These are phyloP conservation scores for Arthroderma sp. DNA, from an alignment of 2,329 filamentous ascomycete species.

Conservation along the genomic window DNA sequence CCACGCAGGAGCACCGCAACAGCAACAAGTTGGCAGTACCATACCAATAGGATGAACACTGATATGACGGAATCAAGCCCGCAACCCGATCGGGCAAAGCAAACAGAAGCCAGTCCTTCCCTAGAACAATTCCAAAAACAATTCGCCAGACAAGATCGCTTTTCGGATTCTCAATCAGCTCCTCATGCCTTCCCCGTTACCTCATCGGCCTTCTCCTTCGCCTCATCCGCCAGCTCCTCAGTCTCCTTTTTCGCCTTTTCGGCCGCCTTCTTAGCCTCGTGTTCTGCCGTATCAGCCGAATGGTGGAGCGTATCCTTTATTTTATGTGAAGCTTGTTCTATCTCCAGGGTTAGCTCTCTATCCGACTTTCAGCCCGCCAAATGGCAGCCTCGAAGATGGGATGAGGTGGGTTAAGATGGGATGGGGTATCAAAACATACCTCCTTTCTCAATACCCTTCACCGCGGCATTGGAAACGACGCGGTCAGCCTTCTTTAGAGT, in stretches of 20 bases:
- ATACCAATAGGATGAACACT: no score
- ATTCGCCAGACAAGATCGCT: no score
- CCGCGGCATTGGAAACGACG: constrained; percentile 40
- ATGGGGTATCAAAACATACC: constrained; percentile 31
- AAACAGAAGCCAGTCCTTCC: no score
- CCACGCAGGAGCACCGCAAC: no score
- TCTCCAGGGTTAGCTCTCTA: constrained; percentile 5
- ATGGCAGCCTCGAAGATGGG: background rate
- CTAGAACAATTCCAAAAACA: no score
- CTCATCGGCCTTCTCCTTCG: constrained; percentile 17
- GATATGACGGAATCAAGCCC: no score
- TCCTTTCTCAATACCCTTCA: constrained; percentile 50
- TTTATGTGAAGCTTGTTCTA: constrained; percentile 40
- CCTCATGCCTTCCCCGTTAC: constrained; percentile 15
- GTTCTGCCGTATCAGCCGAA: constrained; percentile 27
- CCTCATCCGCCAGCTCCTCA: constrained; percentile 17
- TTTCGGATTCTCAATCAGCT: no score
- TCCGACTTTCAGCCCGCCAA: background rate
- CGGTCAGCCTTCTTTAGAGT: constrained; percentile 45
- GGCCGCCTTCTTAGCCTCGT: constrained; percentile 14
- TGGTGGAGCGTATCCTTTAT: constrained; percentile 30
- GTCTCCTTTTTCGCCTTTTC: constrained; percentile 22
- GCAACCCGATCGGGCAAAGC: no score
- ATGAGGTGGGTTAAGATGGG: no score
- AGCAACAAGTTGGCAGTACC: no score